A percentile compares a stretch with the other conserved stretches of the same genome.
phyloP scores from a whole-genome alignment of 225 moss, liverwort and hornwort genomes.

The Pseudoscleropodium purum region DNA sequence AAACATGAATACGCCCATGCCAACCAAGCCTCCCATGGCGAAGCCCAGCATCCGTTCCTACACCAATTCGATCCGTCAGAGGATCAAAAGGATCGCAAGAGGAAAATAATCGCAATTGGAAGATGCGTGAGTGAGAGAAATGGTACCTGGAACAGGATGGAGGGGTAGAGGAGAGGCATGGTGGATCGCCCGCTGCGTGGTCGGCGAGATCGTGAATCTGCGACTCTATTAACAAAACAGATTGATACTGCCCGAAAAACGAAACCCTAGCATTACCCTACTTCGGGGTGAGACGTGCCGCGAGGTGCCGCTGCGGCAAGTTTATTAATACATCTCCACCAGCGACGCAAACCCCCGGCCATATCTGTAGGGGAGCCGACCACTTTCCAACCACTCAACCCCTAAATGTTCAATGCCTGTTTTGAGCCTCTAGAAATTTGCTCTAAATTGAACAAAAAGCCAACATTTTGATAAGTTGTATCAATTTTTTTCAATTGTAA shows the following conservation, averaged over 20 bases:
- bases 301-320: neutral
- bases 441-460: too few species aligned
- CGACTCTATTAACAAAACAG: too few species aligned
- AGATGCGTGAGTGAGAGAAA: neutral
- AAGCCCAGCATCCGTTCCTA: constrained; percentile 60
- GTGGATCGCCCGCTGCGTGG: neutral
- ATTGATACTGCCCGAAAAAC: neutral
- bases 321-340: neutral
- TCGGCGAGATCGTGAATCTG: neutral
- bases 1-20: constrained; percentile 33
- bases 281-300: neutral
- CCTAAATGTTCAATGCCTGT: too few species aligned
- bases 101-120: neutral
- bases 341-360: neutral
- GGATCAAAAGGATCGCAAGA: neutral
- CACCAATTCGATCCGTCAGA: neutral
- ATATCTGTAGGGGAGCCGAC: too few species aligned
- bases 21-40: constrained; percentile 35
- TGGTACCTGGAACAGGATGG: constrained; percentile 43
- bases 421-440: too few species aligned
- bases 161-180: constrained; percentile 42
- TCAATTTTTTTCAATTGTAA: too few species aligned
- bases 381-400: too few species aligned
- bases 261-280: neutral
- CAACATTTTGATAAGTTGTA: too few species aligned